phyloP scores from a whole-genome alignment of 306 rosid genomes.

The Vigna reflexopilosa region DNA sequence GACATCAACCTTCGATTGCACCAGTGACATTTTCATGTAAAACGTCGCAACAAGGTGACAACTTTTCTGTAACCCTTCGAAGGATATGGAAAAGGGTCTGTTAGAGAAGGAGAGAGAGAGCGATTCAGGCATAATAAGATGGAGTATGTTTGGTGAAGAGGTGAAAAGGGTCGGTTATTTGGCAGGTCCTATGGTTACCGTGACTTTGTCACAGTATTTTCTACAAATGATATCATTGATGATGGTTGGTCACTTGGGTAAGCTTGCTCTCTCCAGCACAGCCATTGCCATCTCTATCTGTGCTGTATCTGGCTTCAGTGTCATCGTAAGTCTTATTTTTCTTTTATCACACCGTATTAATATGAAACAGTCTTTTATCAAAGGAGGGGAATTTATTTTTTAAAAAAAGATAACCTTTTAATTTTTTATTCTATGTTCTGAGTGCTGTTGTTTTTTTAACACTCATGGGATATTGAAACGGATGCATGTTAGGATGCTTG shows the following conservation, averaged over 20 bases:
- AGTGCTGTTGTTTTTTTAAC: neutral
- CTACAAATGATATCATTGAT: conserved; percentile 56
- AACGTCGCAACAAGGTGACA: neutral
- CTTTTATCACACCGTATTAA: too few relatives aligned
- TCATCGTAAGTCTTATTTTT: conserved; percentile 52
- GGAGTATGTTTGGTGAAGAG: conserved; percentile 48
- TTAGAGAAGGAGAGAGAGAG: conserved; percentile 9
- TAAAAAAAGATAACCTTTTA: too few relatives aligned
- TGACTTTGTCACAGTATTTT: conserved; percentile 54
- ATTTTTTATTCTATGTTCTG: neutral
- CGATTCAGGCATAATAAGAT: conserved; percentile 7
- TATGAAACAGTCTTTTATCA: neutral
- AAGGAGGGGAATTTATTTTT: neutral
- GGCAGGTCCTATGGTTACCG: conserved; percentile 67
- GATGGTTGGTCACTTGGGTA: conserved; percentile 76
- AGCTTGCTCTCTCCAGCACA: conserved; percentile 69
- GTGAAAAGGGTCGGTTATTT: conserved; percentile 49
- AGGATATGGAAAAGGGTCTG: conserved; percentile 46
- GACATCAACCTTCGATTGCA: too few relatives aligned
- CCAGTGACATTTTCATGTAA: too few relatives aligned
- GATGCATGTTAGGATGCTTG: neutral
- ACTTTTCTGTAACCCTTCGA: neutral
- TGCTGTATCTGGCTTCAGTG: conserved; percentile 65
- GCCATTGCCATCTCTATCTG: conserved; percentile 64
- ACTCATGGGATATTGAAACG: too few relatives aligned